These are phyloP conservation scores for Moesziomyces globuligerus DNA, from an alignment of 1,284 basidiomycete genomes.

Conservation along the genomic window DNA sequence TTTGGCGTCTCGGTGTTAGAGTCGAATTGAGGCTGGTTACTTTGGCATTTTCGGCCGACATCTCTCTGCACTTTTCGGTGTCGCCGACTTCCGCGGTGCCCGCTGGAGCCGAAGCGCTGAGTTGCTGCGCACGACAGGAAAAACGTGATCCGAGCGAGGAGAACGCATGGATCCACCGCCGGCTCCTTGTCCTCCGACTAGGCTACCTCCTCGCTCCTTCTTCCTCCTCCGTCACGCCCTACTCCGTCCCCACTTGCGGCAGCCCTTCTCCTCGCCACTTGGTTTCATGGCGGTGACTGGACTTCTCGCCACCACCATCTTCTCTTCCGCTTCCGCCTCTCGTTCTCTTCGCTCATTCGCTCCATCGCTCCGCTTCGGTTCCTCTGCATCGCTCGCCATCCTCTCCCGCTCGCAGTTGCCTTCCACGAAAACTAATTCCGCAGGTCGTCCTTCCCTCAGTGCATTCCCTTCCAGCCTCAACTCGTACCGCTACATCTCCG, in stretches of 20 bases:
- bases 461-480: not conserved
- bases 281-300: not conserved
- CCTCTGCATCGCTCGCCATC: not conserved
- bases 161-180: not conserved
- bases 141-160: not conserved
- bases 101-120: no score
- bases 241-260: no score
- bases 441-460: not conserved
- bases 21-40: no score
- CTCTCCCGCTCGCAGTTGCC: constrained; percentile 3
- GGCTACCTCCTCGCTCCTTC: not conserved
- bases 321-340: constrained; percentile 3
- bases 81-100: no score
- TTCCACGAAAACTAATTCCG: not conserved
- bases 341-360: constrained; percentile 36
- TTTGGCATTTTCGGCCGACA: no score
- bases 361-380: constrained; percentile 20
- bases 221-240: not conserved
- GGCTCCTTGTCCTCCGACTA: constrained; percentile 35
- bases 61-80: no score
- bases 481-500: not conserved
- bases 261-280: not conserved
- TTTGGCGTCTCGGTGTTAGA: no score
- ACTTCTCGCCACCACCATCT: constrained; percentile 3
- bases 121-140: not conserved